phyloP scores from a whole-genome alignment of 805 yeast species.

The Cyberlindnera misumaiensis region DNA sequence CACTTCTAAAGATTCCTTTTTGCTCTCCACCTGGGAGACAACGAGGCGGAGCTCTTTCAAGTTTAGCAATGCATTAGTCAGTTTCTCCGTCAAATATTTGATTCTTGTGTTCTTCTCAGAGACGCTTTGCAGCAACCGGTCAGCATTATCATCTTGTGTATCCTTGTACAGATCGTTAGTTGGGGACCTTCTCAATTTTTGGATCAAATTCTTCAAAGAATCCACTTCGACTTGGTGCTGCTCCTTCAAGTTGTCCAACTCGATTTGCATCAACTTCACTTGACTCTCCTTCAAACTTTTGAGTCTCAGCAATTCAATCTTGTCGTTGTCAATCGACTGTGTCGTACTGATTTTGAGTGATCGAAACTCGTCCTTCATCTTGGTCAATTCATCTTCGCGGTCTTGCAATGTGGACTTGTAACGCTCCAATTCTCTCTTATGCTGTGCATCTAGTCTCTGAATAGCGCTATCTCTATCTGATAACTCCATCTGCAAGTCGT shows the following conservation, averaged over 20 bases:
- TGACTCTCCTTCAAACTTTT: constrained; percentile 34
- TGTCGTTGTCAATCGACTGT: constrained; percentile 30
- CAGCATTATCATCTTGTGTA: constrained; percentile 6
- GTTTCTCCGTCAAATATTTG: constrained; percentile 18
- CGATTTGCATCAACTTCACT: constrained; percentile 30
- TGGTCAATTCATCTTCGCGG: constrained; percentile 32
- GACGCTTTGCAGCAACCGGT: constrained; percentile 23
- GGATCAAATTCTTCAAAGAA: constrained; percentile 25
- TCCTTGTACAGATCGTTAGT: constrained; percentile 2
- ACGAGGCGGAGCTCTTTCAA: constrained; percentile 24
- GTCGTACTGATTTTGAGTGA: constrained; percentile 25
- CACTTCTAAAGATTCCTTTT: constrained; percentile 21
- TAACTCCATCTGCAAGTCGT: constrained; percentile 25
- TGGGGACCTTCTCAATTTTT: constrained; percentile 11
- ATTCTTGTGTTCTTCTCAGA: constrained; percentile 20
- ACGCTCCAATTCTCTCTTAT: constrained; percentile 19
- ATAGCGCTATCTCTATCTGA: constrained; percentile 15
- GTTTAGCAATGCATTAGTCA: constrained; percentile 21
- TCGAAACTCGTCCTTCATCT: constrained; percentile 28
- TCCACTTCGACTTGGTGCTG: constrained; percentile 31
- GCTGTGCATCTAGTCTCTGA: constrained; percentile 17
- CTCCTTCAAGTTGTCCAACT: constrained; percentile 30
- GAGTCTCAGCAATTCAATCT: constrained; percentile 28
- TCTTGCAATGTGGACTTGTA: constrained; percentile 20
- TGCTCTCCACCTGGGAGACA: constrained; percentile 26